Evolutionary conservation across 129 eudicot genomes (phyloP).

Genomic region (Chrysanthemum lavandulifolium): DNA sequence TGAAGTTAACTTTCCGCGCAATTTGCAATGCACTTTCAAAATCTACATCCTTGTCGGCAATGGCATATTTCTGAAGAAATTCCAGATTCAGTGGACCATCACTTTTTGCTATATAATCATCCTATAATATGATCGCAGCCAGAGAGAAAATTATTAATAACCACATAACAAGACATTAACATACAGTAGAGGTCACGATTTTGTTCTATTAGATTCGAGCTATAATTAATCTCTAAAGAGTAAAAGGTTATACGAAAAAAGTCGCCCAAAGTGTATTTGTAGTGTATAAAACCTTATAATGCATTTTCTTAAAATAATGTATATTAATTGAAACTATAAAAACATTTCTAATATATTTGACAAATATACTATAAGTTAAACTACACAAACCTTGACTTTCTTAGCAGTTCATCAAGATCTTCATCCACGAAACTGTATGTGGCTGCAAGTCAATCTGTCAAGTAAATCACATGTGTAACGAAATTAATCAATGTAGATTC

Average conservation of each 20-base stretch:
- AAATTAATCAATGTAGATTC: neutral
- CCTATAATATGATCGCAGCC: conserved; percentile 31
- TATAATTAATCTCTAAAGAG: too few species aligned
- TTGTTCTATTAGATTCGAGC: too few species aligned
- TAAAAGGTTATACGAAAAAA: too few species aligned
- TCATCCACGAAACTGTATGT: conserved; percentile 68
- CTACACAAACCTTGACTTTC: conserved; percentile 64
- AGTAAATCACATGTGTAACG: neutral
- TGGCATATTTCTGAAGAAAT: conserved; percentile 66
- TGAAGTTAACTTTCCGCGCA: conserved; percentile 50
- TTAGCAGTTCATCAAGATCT: conserved; percentile 82
- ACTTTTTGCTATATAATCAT: conserved; percentile 53
- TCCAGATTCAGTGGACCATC: conserved; percentile 58
- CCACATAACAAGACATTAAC: neutral
- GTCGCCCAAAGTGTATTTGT: too few species aligned
- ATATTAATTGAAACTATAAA: too few species aligned
- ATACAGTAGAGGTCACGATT: neutral
- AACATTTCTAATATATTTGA: too few species aligned
- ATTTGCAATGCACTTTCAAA: conserved; percentile 66
- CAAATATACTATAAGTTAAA: neutral
- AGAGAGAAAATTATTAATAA: neutral
- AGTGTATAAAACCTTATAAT: too few species aligned
- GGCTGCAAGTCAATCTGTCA: conserved; percentile 64
- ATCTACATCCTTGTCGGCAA: conserved; percentile 66
- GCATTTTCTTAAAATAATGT: too few species aligned